Evolutionary conservation across 805 yeast genomes (phyloP).

Genomic region (Ogataea ramenticola): DNA sequence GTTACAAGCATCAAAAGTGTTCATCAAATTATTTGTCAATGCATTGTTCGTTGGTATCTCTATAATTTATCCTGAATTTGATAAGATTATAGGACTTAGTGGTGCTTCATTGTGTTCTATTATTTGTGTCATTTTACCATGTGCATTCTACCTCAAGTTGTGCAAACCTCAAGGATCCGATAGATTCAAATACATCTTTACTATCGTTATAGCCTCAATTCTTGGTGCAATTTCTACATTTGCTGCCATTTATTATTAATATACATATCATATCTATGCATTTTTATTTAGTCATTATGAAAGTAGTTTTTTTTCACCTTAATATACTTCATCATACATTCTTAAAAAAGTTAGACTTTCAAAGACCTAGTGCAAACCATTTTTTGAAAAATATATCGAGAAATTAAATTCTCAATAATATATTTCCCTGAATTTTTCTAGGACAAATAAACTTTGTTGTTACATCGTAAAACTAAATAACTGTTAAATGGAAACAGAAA

Average conservation of each 20-base stretch:
- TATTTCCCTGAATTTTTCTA: too few relatives aligned
- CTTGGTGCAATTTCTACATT: conserved; percentile 56
- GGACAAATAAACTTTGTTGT: too few relatives aligned
- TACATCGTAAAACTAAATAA: too few relatives aligned
- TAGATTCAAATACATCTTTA: conserved; percentile 33
- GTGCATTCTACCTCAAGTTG: conserved; percentile 62
- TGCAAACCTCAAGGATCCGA: conserved; percentile 41
- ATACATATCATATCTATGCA: too few relatives aligned
- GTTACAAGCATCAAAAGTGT: conserved; percentile 8
- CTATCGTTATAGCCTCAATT: conserved; percentile 39
- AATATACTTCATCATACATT: too few relatives aligned
- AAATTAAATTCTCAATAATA: too few relatives aligned
- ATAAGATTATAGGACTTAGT: conserved; percentile 71
- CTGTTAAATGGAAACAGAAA: too few relatives aligned
- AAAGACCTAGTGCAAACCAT: too few relatives aligned
- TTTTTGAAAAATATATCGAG: too few relatives aligned
- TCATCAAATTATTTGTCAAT: conserved; percentile 47
- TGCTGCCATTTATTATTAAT: conserved; percentile 33
- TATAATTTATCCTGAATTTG: conserved; percentile 75
- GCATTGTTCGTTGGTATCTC: conserved; percentile 57
- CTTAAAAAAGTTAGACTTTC: too few relatives aligned
- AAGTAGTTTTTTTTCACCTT: too few relatives aligned
- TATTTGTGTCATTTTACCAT: conserved; percentile 75
- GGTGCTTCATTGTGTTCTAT: conserved; percentile 81
- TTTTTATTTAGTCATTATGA: too few relatives aligned